These are phyloP conservation scores for Debaryomyces tyrocola DNA, from an alignment of 805 yeast genomes.

Conservation along the genomic window DNA sequence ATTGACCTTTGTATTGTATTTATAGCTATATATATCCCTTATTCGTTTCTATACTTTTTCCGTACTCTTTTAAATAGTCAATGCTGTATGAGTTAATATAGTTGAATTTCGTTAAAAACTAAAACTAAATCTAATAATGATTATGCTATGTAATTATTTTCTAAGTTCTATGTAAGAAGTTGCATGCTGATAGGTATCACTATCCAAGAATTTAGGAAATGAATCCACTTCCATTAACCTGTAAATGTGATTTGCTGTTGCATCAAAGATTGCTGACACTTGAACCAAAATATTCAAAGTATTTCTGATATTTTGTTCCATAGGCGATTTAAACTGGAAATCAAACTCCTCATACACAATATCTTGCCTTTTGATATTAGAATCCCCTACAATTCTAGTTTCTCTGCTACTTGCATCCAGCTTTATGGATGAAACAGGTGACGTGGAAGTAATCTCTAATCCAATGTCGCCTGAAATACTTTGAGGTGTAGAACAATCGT, in stretches of 20 bases:
- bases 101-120: neutral
- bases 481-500: neutral
- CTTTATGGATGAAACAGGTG: neutral
- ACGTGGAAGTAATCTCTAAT: neutral
- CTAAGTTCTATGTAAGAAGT: slow-evolving; percentile 2
- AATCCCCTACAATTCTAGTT: neutral
- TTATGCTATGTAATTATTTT: neutral
- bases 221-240: slow-evolving; percentile 72
- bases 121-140: neutral
- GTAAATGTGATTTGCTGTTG: slow-evolving; percentile 50
- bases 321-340: slow-evolving; percentile 7
- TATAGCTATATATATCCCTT: slow-evolving; percentile 14
- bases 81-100: neutral
- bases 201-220: slow-evolving; percentile 60
- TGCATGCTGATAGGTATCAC: slow-evolving; percentile 21
- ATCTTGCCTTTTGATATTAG: slow-evolving; percentile 5
- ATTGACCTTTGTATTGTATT: slow-evolving; percentile 14
- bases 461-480: neutral
- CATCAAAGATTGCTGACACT: slow-evolving; percentile 39
- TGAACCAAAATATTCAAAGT: slow-evolving; percentile 13
- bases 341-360: slow-evolving; percentile 1
- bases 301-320: slow-evolving; percentile 1
- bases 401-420: neutral
- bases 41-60: slow-evolving; percentile 1
- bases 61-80: neutral